Evolutionary conservation across 768 basidiomycete species (phyloP), one percentile per base, ranked within the genome.

Genomic region (Leccinum longicurvipes): DNA sequence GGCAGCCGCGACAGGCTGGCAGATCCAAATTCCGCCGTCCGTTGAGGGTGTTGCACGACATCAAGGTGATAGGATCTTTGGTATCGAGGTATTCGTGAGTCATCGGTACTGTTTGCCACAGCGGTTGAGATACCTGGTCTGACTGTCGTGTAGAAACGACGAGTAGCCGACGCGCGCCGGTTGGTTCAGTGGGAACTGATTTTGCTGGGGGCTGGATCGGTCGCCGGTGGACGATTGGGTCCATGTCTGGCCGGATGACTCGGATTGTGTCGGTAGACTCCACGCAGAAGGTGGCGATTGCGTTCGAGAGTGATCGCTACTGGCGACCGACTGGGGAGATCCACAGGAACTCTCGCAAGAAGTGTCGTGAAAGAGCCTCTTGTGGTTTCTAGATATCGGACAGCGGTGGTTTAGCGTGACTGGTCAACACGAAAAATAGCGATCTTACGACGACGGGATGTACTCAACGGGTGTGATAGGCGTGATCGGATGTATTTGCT

Each of bases 1-100:
- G 93, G 89, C 51, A 93, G 74, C 47, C 91, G 86, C 56, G 89
- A 91, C 51, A 93, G 77, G 54, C 79, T 84, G 21, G 82, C 81
- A 49, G 80, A 74, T 47, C 89, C 87, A 71, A 92, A 93, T 68
- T 91, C 91, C 39, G 93, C 91, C 25, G 90, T 86, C 58, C 81
- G 80, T 60, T 82, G 79, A 10, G 93, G 93, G 57, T 94, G 87
- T 64, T 97, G 93, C 25, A 93, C 80, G 56, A 95, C 83, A 67
- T 90, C 85, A 17, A 97, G 84, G 47, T 87, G 82, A 69, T 94
- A 96, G 1, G 82, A 76, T 72, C 85, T 85, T 41, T 41, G 63
- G 59, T 55, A 50, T 63, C 46, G 60, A 54, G 32, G 24, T 25
- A 49, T 23, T 45, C 52, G 56, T 71, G 49, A 68, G 63, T 52